A percentile compares a stretch with the other conserved stretches of the same genome.
Conservation (phyloP, 2,329 filamentous ascomycete genomes). For the Penicillium sp. region DNA sequence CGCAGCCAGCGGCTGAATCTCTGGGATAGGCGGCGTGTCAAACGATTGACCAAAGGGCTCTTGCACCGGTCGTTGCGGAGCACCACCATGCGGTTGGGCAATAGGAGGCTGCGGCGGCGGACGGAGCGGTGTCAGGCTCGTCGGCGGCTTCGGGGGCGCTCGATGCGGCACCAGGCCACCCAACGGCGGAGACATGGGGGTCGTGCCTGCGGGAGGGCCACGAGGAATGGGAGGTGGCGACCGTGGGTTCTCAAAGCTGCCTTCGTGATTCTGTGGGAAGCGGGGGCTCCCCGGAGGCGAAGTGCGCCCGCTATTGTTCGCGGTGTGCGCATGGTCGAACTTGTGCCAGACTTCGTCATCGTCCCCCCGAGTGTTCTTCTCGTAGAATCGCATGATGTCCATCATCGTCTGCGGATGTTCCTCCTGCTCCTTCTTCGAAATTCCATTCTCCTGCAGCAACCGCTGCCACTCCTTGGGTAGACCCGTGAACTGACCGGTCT, state of each 20-base stretch:
- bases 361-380: conserved; percentile 79
- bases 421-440: conserved; percentile 91
- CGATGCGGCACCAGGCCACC: conserved; percentile 70
- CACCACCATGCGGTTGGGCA: conserved; percentile 37
- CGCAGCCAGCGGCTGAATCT: conserved; percentile 59
- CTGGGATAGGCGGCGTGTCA: conserved; percentile 52
- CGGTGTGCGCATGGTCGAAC: conserved; percentile 74
- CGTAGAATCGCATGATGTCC: conserved; percentile 95
- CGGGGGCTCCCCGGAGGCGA: conserved; percentile 80
- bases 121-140: conserved; percentile 41
- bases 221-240: conserved; percentile 84
- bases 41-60: conserved; percentile 48
- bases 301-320: conserved; percentile 36
- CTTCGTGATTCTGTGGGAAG: conserved; percentile 84
- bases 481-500: conserved; percentile 93
- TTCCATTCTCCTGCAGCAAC: conserved; percentile 90
- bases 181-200: conserved; percentile 45
- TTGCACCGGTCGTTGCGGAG: conserved; percentile 55
- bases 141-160: conserved; percentile 83
- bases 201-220: conserved; percentile 45
- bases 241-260: conserved; percentile 95
- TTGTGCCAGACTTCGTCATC: conserved; percentile 94
- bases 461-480: conserved; percentile 98
- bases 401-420: conserved; percentile 94
- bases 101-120: conserved; percentile 44